phyloP scores from a whole-genome alignment of 2,329 filamentous ascomycete species.

The Alternaria longipes region DNA sequence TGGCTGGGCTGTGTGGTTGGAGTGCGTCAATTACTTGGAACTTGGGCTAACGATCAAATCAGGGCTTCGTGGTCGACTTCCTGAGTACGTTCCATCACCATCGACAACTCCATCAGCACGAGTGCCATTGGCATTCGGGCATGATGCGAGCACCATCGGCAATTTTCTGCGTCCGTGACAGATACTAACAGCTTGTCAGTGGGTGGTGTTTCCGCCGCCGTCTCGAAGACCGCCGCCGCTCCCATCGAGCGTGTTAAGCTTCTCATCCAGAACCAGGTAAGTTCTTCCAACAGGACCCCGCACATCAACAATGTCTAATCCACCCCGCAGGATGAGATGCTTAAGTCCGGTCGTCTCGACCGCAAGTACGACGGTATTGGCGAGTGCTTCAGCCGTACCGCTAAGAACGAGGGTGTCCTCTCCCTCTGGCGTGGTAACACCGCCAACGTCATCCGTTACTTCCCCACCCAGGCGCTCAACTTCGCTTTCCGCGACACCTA shows the following conservation, averaged over 20 bases:
- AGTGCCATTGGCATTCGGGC: constrained; percentile 35
- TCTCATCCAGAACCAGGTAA: constrained; percentile 99
- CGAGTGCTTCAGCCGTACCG: constrained; percentile 96
- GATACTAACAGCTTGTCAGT: constrained; percentile 65
- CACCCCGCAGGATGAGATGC: constrained; percentile 90
- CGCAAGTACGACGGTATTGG: constrained; percentile 92
- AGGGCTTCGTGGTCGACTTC: constrained; percentile 98
- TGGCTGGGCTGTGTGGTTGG: constrained; percentile 28
- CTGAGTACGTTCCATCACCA: constrained; percentile 77
- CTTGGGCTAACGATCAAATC: constrained; percentile 42
- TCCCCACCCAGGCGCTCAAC: constrained; percentile 99
- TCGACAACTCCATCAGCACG: constrained; percentile 28
- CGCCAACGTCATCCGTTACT: constrained; percentile 99
- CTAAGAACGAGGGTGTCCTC: constrained; percentile 89
- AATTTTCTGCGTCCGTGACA: constrained; percentile 19
- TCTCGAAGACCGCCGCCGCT: constrained; percentile 99
- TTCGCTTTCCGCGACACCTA: constrained; percentile 99
- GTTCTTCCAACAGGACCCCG: constrained; percentile 52
- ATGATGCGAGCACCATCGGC: constrained; percentile 20
- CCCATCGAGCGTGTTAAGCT: constrained; percentile 99
- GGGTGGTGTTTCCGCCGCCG: constrained; percentile 99
- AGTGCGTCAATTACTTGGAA: constrained; percentile 26
- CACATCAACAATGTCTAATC: constrained; percentile 28
- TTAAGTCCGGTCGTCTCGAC: constrained; percentile 98
- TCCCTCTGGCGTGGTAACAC: constrained; percentile 99